These are phyloP conservation scores for Candida verbasci DNA, from an alignment of 805 yeast genomes.

Conservation along the genomic window DNA sequence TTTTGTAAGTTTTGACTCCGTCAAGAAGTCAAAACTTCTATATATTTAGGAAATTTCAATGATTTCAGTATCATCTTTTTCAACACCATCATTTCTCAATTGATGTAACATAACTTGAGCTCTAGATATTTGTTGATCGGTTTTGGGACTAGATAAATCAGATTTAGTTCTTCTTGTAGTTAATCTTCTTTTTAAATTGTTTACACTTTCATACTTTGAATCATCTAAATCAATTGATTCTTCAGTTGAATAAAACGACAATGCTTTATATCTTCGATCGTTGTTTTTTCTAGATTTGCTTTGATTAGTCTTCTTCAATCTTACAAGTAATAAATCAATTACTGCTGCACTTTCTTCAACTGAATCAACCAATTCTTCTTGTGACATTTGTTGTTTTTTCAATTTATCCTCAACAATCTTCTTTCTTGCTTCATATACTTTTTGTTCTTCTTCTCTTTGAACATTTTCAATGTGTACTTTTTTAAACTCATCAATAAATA, in stretches of 20 bases:
- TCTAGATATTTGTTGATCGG: slow-evolving; percentile 28
- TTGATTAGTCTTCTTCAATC: slow-evolving; percentile 27
- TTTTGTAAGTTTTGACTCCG: too few relatives aligned
- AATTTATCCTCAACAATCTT: slow-evolving; percentile 25
- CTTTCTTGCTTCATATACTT: slow-evolving; percentile 34
- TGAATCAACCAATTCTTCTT: slow-evolving; percentile 9
- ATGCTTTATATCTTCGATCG: slow-evolving; percentile 26
- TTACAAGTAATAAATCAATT: slow-evolving; percentile 29
- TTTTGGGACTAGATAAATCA: slow-evolving; percentile 6
- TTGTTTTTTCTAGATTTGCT: slow-evolving; percentile 15
- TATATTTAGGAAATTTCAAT: neutral
- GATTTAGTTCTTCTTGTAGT: slow-evolving; percentile 23
- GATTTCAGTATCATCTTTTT: neutral
- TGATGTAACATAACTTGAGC: slow-evolving; percentile 39
- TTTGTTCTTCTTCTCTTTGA: slow-evolving; percentile 76
- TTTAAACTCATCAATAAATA: slow-evolving; percentile 73
- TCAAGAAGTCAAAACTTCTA: too few relatives aligned
- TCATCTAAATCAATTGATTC: slow-evolving; percentile 2
- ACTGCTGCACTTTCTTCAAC: slow-evolving; percentile 19
- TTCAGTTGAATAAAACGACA: slow-evolving; percentile 27
- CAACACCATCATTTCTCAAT: slow-evolving; percentile 19
- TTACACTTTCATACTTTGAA: slow-evolving; percentile 36
- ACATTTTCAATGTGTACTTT: slow-evolving; percentile 77
- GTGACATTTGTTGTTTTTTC: slow-evolving; percentile 11
- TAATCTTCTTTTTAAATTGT: slow-evolving; percentile 31